Base-by-base conservation (phyloP, 2,329 filamentous ascomycete species). In the Colletotrichum orbiculare region DNA sequence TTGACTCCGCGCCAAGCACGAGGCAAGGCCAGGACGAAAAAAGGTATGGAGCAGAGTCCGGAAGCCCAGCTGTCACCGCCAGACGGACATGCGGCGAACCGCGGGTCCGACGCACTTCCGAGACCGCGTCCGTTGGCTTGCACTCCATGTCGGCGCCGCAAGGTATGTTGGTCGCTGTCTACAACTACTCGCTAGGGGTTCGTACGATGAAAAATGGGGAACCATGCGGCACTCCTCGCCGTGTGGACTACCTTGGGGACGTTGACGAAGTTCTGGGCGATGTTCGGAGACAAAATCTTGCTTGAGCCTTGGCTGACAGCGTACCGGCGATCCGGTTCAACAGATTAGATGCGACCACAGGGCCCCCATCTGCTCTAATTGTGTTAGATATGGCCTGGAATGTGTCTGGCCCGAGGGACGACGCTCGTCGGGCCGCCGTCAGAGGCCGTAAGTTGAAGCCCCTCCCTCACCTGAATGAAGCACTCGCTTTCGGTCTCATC, bases 81-180 rank as follows among this genome's bases (percentile, higher is more conserved):
- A 56, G 62, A 65, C 62, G 62, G 62, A 65, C 62, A 65, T 56
- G 46, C 62, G 58, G 58, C 62, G 15, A 65, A 62, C 46, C 52
- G 45, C 62, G 52, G 46, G 58, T 62, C 62, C 62, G 62, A 65
- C 58, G 58, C 62, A 62, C 58, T 65, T 53, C 62, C 62, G 62
- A 65, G 62, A 43, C 58, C 62, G 58, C 62, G 62, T 46, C 62
- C 58, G 41, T 56, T 65, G 58, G 62, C 62, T 50, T 65, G 62
- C 58, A 65, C 62, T 62, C 62, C 62, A 62, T 65, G 62, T 49
- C 62, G 62, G 52, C 62, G 62, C 62, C 62, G 62, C 46, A 65
- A 65, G 62, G 62, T 65, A 56, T 48, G 62, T 49, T 59, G 47
- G 25, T 25, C 25, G 25, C 25, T 5, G 25, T 25, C 25, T n/a